Conservation (phyloP, 2,329 filamentous ascomycete genomes). For the Ascochyta viciae-villosae region DNA sequence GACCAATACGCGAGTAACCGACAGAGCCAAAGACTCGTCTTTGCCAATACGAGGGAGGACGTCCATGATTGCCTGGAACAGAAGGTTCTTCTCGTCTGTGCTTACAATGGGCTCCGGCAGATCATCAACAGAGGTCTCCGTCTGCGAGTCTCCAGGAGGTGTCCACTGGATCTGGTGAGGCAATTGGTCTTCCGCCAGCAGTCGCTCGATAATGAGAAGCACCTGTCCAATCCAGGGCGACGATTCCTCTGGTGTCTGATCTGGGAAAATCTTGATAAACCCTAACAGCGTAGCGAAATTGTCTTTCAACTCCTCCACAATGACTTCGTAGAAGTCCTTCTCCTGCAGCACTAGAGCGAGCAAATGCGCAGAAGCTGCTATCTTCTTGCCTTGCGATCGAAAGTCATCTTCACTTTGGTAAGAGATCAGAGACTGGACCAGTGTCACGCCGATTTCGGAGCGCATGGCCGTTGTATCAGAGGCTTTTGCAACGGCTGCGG, state of each 20-base stretch:
- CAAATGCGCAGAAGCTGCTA: constrained; percentile 91
- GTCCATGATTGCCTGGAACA: constrained; percentile 81
- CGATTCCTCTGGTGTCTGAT: constrained; percentile 75
- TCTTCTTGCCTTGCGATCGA: constrained; percentile 67
- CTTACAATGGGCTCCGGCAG: constrained; percentile 69
- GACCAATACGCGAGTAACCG: constrained; percentile 81
- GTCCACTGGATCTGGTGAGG: constrained; percentile 78
- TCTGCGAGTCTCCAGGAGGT: constrained; percentile 55
- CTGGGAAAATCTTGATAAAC: constrained; percentile 76
- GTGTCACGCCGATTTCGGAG: constrained; percentile 79
- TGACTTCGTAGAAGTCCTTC: constrained; percentile 77
- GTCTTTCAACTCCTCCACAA: constrained; percentile 75
- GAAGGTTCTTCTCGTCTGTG: constrained; percentile 68
- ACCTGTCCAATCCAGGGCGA: constrained; percentile 93
- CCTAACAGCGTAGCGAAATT: constrained; percentile 77
- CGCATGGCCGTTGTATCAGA: constrained; percentile 65
- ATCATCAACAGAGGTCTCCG: constrained; percentile 63
- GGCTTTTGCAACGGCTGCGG: constrained; percentile 70
- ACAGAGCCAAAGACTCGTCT: constrained; percentile 82
- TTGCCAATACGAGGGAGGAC: constrained; percentile 87
- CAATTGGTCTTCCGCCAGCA: constrained; percentile 88
- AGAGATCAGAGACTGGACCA: constrained; percentile 82
- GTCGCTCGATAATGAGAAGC: constrained; percentile 85
- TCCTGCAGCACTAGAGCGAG: constrained; percentile 88
- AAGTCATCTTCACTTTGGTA: constrained; percentile 65